Evolutionary conservation across 2,329 filamentous ascomycete species (phyloP), one percentile per base, ranked within the genome.

Genomic region (Hymenoscyphus linearis): DNA sequence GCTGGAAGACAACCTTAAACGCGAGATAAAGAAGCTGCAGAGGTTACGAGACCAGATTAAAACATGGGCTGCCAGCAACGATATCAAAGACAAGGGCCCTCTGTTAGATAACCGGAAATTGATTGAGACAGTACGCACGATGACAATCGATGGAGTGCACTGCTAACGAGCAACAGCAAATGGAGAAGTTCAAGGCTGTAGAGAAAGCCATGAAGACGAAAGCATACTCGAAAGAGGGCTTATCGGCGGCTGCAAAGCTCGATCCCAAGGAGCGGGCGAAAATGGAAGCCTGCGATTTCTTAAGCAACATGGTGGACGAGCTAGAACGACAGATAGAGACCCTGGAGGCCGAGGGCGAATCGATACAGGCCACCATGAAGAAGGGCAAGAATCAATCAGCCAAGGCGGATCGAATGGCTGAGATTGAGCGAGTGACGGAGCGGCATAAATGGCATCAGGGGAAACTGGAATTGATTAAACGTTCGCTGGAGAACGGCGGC

Each of bases 171-270:
- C 74, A 78, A 75, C 78, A 95, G 91, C 88, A 93, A 90, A 99
- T 99, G 95, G 95, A 99, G 79, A 92, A 91, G 72, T 99, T 99
- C 85, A 99, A 99, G 80, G 93, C 93, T n/a, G 95, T 99, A 58
- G 95, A 99, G 77, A 99, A 99, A 81, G 95, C 96, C 72, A 98
- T 99, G 95, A 99, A 99, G 82, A 99, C 95, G 61, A 99, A 99
- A 77, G 95, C 95, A 64, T 99, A 96, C 78, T 98, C 95, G 65
- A 98, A 99, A 81, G 95, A 98, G 77, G 95, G 95, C 52, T 79
- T 99, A 67, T 95, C 91, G 66, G 90, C 93, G 58, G 91, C 92
- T 27, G 88, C 91, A 57, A 96, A 96, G 76, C 83, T 98, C 66
- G 95, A 99, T 78, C 95, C 95, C n/a, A 96, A 93, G 74, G 95